Percentiles rank a stretch among this genome's conserved stretches.
Conservation (phyloP, 1,284 basidiomycete species). For the Meira nashicola region DNA sequence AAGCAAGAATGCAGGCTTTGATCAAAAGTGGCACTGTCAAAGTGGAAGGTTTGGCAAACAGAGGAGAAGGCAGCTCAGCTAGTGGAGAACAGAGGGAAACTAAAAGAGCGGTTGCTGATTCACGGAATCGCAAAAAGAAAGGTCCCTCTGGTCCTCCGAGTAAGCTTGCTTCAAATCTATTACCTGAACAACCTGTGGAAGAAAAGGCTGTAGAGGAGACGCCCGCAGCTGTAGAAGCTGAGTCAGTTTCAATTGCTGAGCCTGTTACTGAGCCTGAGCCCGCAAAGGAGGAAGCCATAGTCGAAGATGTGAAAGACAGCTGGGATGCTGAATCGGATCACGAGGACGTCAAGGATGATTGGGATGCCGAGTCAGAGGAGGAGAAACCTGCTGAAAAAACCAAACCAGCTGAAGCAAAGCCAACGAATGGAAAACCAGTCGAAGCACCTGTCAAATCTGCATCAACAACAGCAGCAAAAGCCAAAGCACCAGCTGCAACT, state of each 20-base stretch:
- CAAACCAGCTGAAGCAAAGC: slow-evolving; percentile 61
- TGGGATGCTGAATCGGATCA: slow-evolving; percentile 54
- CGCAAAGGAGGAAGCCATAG: not conserved
- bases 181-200: slow-evolving; percentile 4
- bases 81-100: slow-evolving; percentile 55
- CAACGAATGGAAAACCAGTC: slow-evolving; percentile 46
- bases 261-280: slow-evolving; percentile 30
- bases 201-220: not conserved
- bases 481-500: slow-evolving; percentile 7
- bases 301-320: slow-evolving; percentile 53
- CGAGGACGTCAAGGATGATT: slow-evolving; percentile 68
- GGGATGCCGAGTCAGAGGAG: slow-evolving; percentile 77
- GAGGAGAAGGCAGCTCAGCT: slow-evolving; percentile 52
- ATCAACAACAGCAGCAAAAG: slow-evolving; percentile 12
- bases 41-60: slow-evolving; percentile 74
- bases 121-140: slow-evolving; percentile 68
- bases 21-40: slow-evolving; percentile 76
- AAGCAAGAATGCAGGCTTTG: slow-evolving; percentile 83
- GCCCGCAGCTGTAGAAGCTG: slow-evolving; percentile 13
- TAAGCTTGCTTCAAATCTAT: slow-evolving; percentile 4
- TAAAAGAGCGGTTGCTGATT: slow-evolving; percentile 68
- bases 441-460: slow-evolving; percentile 18
- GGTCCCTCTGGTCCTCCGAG: slow-evolving; percentile 57
- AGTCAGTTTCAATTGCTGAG: slow-evolving; percentile 32
- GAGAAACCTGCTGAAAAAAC: slow-evolving; percentile 31